A percentile compares a stretch with the other conserved stretches of the same genome.
Evolutionary conservation across 305 asterid species (phyloP).

Genomic region (Fraxinus nigra): DNA sequence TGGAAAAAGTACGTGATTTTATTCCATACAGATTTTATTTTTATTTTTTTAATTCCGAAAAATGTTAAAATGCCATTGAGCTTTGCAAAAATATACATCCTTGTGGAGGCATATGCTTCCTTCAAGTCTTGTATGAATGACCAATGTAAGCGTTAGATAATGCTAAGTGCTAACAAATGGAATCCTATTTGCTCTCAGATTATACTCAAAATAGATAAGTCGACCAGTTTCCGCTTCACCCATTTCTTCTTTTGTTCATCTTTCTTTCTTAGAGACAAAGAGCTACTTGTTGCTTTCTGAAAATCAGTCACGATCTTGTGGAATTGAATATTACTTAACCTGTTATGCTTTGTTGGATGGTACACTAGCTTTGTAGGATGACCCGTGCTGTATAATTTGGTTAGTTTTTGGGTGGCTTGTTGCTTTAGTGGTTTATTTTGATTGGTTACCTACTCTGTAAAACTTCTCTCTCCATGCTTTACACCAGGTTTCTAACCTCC

Average conservation of each 20-base stretch:
- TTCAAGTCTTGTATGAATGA: not conserved
- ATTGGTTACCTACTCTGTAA: not conserved
- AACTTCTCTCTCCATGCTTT: not conserved
- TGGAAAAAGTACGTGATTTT: constrained; percentile 59
- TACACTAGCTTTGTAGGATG: not conserved
- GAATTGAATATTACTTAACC: not conserved
- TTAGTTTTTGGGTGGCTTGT: not conserved
- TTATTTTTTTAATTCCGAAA: not conserved
- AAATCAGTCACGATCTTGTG: not conserved
- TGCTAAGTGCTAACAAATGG: not conserved
- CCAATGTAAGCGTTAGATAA: not conserved
- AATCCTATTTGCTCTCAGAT: not conserved
- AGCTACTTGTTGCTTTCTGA: not conserved
- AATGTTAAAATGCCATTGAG: not conserved
- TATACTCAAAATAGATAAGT: not conserved
- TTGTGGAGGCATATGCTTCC: not conserved
- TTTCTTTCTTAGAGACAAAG: not conserved
- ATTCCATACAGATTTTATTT: not conserved
- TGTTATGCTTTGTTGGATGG: not conserved
- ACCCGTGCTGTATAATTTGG: not conserved
- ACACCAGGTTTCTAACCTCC: not conserved
- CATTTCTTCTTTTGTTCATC: not conserved
- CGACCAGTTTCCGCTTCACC: not conserved
- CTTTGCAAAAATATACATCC: not conserved
- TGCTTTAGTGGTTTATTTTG: not conserved